Evolutionary conservation across 2,329 filamentous ascomycete genomes (phyloP), one percentile per base, ranked within the genome.

Genomic region (Calonectria naviculata): DNA sequence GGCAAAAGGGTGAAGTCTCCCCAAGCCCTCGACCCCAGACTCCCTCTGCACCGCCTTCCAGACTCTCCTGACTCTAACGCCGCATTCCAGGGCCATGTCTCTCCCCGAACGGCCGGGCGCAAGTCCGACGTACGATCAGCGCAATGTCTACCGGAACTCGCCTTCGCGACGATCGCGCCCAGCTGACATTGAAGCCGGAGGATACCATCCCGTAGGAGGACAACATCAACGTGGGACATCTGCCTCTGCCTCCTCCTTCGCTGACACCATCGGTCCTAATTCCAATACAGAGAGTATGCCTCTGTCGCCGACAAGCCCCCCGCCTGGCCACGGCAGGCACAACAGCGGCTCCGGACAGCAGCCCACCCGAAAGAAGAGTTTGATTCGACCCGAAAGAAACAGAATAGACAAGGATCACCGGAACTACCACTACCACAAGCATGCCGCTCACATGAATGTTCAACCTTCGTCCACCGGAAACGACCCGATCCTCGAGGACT

Each of bases 391-490:
- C 1, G 97, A 99, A 84, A 91, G 97, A 75, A 93, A 93, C 79
- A 91, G 93, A 76, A 94, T 97, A 76, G 93, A 95, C 77, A 92
- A 89, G 74, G 93, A 95, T 77, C 95, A 98, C 81, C 95, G 95
- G 17, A 97, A 98, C 82, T 99, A 98, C 81, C 90, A 98, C 84
- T 99, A 99, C 84, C 92, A 95, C 76, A 94, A 97, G 82, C 95
- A 98, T 89, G 95, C 97, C 12, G 94, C 95, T 78, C 94, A 96
- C 74, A 98, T 99, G 95, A 89, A 93, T 67, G 93, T 95, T 6
- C 88, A 95, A 74, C 97, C 97, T 1, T 98, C 97, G 0, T 93
- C 94, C 8, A 98, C 97, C 0, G 97, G 97, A 71, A 94, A 97
- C 77, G 95, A 98, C 78, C 95, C 95, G 3, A 91, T 97, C 64